A percentile compares a stretch with the other conserved stretches of the same genome.
phyloP scores from a whole-genome alignment of 352 stramenopile genomes.

The Pythium folliculosum region DNA sequence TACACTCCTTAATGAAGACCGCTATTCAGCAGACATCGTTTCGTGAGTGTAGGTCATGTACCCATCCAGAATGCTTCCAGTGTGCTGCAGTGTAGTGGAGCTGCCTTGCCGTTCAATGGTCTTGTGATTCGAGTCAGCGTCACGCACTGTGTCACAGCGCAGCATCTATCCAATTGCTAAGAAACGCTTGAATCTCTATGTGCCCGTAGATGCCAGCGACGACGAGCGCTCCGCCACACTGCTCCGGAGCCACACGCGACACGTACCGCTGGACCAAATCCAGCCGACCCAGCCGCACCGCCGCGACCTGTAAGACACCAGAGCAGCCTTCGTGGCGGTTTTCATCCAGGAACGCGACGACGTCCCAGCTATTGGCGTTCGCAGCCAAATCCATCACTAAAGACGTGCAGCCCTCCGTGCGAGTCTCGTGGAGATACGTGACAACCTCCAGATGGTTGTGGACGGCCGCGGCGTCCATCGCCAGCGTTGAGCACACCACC shows the following conservation, averaged over 20 bases:
- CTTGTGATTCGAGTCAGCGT: too few species aligned
- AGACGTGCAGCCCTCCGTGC: neutral
- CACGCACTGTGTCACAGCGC: too few species aligned
- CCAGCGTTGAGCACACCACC: neutral
- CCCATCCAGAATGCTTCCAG: too few species aligned
- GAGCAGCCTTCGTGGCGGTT: conserved; percentile 1
- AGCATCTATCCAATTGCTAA: neutral
- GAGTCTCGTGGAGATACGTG: neutral
- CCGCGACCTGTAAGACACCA: neutral
- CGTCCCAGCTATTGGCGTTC: neutral
- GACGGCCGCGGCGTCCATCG: conserved; percentile 1
- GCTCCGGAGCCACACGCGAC: neutral
- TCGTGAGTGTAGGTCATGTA: too few species aligned
- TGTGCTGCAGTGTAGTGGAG: too few species aligned
- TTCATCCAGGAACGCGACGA: neutral
- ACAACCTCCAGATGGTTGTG: neutral
- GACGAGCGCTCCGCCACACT: neutral
- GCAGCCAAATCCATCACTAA: neutral
- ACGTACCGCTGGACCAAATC: neutral
- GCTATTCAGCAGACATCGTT: too few species aligned
- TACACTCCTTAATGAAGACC: too few species aligned
- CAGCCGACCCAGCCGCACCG: neutral
- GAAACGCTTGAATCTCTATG: neutral
- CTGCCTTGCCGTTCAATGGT: too few species aligned
- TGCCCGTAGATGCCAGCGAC: neutral